Percentiles rank a stretch among this genome's conserved stretches.
These are phyloP conservation scores for Vigna radiata DNA, from an alignment of 306 rosid genomes.

Conservation along the genomic window DNA sequence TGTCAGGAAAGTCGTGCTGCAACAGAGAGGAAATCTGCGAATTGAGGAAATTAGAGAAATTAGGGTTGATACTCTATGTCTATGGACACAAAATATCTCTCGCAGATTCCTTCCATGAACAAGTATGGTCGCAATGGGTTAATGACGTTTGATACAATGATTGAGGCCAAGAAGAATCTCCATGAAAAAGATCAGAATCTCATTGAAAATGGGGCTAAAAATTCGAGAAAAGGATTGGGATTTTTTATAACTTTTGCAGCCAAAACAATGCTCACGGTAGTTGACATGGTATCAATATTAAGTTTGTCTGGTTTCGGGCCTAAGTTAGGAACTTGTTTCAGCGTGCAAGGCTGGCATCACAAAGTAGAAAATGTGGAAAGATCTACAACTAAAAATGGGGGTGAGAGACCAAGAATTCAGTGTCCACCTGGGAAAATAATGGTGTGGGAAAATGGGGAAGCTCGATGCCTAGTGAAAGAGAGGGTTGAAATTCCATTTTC, in stretches of 20 bases:
- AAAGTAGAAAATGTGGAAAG: slow-evolving; percentile 46
- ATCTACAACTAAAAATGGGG: slow-evolving; percentile 37
- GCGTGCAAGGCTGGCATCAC: slow-evolving; percentile 46
- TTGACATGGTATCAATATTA: slow-evolving; percentile 73
- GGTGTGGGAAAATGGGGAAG: slow-evolving; percentile 75
- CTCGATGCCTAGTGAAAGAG: slow-evolving; percentile 91
- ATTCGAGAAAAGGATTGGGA: slow-evolving; percentile 59
- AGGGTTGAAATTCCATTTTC: slow-evolving; percentile 97
- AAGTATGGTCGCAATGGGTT: slow-evolving; percentile 66
- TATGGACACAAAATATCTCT: slow-evolving; percentile 57
- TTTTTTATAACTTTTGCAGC: slow-evolving; percentile 61
- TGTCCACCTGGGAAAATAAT: slow-evolving; percentile 87
- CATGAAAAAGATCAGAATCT: slow-evolving; percentile 46
- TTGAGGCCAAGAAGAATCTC: slow-evolving; percentile 50
- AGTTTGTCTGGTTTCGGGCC: slow-evolving; percentile 77
- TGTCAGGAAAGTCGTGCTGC: too few relatives aligned
- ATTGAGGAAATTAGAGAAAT: too few relatives aligned
- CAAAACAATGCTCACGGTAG: slow-evolving; percentile 69
- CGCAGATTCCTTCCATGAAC: slow-evolving; percentile 52
- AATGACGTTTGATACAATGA: slow-evolving; percentile 43
- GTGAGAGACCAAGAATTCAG: slow-evolving; percentile 40
- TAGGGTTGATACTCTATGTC: slow-evolving; percentile 49
- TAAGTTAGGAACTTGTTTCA: slow-evolving; percentile 50
- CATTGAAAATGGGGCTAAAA: slow-evolving; percentile 47
- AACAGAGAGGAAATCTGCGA: too few relatives aligned